Conservation (phyloP, 768 basidiomycete species). For the Pleurotus platypus region DNA sequence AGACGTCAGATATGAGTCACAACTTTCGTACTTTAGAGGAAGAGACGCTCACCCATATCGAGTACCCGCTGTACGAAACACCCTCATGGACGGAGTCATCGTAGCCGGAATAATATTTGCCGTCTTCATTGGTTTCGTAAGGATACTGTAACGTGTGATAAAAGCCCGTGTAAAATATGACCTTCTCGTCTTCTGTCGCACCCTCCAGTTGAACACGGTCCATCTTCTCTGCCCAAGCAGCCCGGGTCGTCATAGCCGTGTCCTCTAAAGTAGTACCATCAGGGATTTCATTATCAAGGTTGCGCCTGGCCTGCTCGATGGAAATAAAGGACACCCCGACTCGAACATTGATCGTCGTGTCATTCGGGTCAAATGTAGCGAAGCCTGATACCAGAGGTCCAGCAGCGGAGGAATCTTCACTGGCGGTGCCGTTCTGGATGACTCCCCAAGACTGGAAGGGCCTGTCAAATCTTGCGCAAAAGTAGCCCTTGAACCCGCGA, state of each 20-base stretch:
- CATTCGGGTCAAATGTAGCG: constrained; percentile 35
- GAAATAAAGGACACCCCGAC: constrained; percentile 77
- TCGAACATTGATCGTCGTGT: constrained; percentile 42
- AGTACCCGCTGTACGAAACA: constrained; percentile 78
- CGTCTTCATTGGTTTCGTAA: constrained; percentile 67
- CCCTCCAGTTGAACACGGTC: constrained; percentile 47
- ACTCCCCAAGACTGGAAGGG: constrained; percentile 46
- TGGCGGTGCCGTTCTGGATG: constrained; percentile 38
- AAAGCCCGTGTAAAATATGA: constrained; percentile 57
- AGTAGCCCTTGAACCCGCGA: constrained; percentile 48
- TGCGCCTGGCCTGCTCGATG: constrained; percentile 55
- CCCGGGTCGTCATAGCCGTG: constrained; percentile 44
- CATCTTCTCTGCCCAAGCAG: constrained; percentile 57
- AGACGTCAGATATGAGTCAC: neutral
- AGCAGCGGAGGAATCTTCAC: constrained; percentile 23
- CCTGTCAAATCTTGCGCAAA: constrained; percentile 55
- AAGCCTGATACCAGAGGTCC: constrained; percentile 53
- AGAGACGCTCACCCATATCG: constrained; percentile 56
- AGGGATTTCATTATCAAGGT: constrained; percentile 47
- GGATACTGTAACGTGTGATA: constrained; percentile 74
- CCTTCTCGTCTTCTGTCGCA: constrained; percentile 42
- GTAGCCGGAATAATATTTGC: constrained; percentile 73
- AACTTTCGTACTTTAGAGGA: neutral
- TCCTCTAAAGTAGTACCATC: constrained; percentile 45
- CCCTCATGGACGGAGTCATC: constrained; percentile 60